phyloP scores from a whole-genome alignment of 345 rosid species.

The Draba incana region DNA sequence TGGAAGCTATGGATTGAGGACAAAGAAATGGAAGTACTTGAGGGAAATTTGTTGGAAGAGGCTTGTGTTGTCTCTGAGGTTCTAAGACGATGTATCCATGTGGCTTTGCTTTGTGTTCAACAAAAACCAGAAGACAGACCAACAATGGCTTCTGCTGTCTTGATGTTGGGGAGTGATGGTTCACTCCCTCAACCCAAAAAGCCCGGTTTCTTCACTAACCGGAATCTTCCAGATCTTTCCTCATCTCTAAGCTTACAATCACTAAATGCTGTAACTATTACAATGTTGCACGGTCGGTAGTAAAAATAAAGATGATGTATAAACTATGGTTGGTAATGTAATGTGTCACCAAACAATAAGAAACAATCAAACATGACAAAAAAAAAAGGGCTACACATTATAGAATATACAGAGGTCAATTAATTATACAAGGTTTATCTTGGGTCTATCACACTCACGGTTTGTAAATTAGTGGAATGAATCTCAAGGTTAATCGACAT shows the following conservation, averaged over 20 bases:
- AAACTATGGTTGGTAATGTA: conserved; percentile 7
- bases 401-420: conserved; percentile 19
- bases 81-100: conserved; percentile 33
- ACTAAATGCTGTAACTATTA: conserved; percentile 29
- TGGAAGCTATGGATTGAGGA: conserved; percentile 42
- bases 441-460: conserved; percentile 41
- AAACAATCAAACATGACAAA: neutral
- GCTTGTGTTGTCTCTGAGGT: conserved; percentile 28
- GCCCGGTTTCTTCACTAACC: conserved; percentile 30
- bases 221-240: conserved; percentile 27
- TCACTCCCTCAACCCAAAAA: conserved; percentile 32
- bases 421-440: conserved; percentile 28
- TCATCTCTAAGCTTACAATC: conserved; percentile 37
- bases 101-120: conserved; percentile 41
- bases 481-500: conserved; percentile 37
- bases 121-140: conserved; percentile 39
- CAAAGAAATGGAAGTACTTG: conserved; percentile 24
- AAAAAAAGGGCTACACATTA: conserved; percentile 6
- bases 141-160: conserved; percentile 32
- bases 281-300: conserved; percentile 35
- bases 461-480: conserved; percentile 36
- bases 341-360: conserved; percentile 15
- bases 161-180: conserved; percentile 35
- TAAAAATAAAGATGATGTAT: neutral
- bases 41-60: conserved; percentile 18